Percentiles rank a stretch among this genome's conserved stretches.
Conservation (phyloP, 2,329 filamentous ascomycete genomes). For the Fragosphaeria purpurea region DNA sequence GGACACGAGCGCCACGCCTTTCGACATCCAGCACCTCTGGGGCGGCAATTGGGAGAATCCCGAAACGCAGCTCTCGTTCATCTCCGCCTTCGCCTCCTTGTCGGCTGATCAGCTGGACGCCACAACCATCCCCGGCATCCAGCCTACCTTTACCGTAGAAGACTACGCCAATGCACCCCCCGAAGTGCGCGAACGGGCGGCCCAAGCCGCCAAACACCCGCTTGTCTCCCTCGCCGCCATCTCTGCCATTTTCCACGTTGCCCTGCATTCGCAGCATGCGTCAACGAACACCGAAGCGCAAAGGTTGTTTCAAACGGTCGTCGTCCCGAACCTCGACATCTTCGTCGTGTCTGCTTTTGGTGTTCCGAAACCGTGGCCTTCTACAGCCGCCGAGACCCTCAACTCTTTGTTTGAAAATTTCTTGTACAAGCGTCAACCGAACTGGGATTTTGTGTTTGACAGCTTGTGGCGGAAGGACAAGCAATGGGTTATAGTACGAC, state of each 20-base stretch:
- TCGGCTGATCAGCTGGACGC: constrained; percentile 69
- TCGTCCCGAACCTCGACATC: constrained; percentile 64
- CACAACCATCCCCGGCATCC: constrained; percentile 71
- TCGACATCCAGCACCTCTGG: constrained; percentile 87
- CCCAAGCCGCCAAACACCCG: constrained; percentile 66
- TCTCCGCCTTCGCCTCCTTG: constrained; percentile 75
- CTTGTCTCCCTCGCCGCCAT: constrained; percentile 82
- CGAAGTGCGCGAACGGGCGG: constrained; percentile 42
- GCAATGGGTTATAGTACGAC: constrained; percentile 70
- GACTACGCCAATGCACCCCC: constrained; percentile 41
- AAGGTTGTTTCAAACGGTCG: constrained; percentile 55
- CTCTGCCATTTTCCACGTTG: constrained; percentile 55
- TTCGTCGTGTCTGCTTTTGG: constrained; percentile 71
- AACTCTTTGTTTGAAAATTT: constrained; percentile 75
- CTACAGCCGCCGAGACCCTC: constrained; percentile 63
- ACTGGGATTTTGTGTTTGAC: constrained; percentile 82
- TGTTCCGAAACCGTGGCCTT: constrained; percentile 67
- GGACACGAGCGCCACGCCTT: constrained; percentile 36
- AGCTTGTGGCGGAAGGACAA: constrained; percentile 87
- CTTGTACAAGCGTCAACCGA: constrained; percentile 63
- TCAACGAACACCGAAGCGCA: constrained; percentile 55
- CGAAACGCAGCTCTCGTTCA: constrained; percentile 86
- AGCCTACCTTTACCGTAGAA: constrained; percentile 61
- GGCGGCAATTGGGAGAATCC: constrained; percentile 80
- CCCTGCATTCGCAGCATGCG: constrained; percentile 49